Percentiles rank a stretch among this genome's conserved stretches.
Evolutionary conservation across 2,329 filamentous ascomycete species (phyloP).

Genomic region (Fusarium goolgardi): DNA sequence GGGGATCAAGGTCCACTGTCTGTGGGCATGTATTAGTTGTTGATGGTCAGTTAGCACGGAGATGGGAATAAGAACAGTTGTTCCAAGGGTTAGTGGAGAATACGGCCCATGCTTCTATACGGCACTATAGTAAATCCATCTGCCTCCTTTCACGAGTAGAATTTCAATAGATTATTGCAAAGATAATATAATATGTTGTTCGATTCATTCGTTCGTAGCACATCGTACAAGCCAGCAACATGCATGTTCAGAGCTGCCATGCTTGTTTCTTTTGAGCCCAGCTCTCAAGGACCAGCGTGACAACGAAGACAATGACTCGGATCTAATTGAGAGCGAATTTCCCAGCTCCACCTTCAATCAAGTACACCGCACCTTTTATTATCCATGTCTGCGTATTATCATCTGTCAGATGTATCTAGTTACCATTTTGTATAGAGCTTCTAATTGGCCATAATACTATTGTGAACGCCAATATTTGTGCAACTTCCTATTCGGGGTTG

Average conservation of each 20-base stretch:
- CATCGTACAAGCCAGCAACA: too few relatives aligned
- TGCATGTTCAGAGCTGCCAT: not conserved
- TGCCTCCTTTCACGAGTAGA: not conserved
- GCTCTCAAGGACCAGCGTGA: not conserved
- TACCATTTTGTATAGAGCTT: not conserved
- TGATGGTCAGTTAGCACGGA: not conserved
- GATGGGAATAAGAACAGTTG: not conserved
- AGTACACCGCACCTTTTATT: too few relatives aligned
- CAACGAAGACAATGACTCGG: not conserved
- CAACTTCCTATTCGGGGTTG: slow-evolving; percentile 29
- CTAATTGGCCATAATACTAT: slow-evolving; percentile 28
- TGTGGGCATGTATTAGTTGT: too few relatives aligned
- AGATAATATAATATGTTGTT: not conserved
- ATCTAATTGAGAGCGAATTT: not conserved
- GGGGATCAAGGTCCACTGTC: not conserved
- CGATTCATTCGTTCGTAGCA: not conserved
- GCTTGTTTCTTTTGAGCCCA: not conserved
- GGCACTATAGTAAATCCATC: not conserved
- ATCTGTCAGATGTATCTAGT: not conserved
- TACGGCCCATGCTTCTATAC: not conserved
- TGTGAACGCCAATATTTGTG: slow-evolving; percentile 37
- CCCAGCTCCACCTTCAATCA: not conserved
- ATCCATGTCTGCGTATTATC: not conserved
- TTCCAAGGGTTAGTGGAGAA: not conserved
- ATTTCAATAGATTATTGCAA: not conserved